Evolutionary conservation across 2,329 filamentous ascomycete genomes (phyloP).

Genomic region (Botrytis pseudocinerea): DNA sequence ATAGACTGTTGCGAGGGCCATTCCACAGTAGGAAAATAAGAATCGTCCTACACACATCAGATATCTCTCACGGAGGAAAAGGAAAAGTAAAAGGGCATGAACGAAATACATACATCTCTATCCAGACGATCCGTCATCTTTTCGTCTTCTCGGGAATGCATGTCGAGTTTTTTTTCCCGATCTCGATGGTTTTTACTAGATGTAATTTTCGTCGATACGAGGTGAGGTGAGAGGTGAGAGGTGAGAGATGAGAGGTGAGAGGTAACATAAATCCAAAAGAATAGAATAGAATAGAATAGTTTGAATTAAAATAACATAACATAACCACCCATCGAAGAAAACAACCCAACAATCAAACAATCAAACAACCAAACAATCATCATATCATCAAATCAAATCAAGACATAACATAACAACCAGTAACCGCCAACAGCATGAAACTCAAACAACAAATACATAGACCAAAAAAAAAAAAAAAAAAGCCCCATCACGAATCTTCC

Average conservation of each 20-base stretch:
- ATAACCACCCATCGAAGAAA: background rate
- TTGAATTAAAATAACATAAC: too few species aligned
- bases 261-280: background rate
- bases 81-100: too few species aligned
- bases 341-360: accelerated
- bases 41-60: background rate
- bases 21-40: background rate
- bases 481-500: too few species aligned
- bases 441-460: too few species aligned
- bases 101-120: background rate
- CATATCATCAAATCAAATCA: too few species aligned
- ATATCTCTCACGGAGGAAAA: too few species aligned
- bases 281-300: background rate
- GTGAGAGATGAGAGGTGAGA: too few species aligned
- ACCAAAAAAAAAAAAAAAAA: too few species aligned
- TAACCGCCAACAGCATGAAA: too few species aligned
- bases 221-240: too few species aligned
- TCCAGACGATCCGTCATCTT: background rate
- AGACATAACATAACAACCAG: too few species aligned
- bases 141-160: background rate
- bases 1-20: background rate
- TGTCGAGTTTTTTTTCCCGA: background rate
- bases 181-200: background rate
- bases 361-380: background rate
- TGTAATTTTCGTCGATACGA: background rate